Conservation (phyloP, 2,329 filamentous ascomycete genomes). For the Colletotrichum abscissum region DNA sequence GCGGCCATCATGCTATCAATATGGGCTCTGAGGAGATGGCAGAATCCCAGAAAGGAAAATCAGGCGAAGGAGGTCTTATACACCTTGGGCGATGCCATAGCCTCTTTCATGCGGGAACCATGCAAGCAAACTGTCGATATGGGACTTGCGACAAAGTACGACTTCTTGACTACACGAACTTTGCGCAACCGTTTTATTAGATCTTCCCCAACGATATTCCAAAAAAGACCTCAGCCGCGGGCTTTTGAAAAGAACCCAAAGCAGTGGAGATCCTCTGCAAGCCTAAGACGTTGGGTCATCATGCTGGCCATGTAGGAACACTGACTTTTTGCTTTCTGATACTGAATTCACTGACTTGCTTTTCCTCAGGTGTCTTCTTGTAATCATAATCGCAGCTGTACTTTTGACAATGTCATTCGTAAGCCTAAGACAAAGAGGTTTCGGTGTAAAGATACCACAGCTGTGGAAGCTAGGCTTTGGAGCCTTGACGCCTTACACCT, state of each 20-base stretch:
- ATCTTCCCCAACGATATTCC: neutral
- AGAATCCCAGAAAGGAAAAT: neutral
- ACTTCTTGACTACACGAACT: neutral
- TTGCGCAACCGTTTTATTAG: neutral
- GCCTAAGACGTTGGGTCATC: neutral
- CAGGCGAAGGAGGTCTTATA: neutral
- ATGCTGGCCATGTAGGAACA: neutral
- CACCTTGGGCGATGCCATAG: constrained; percentile 5
- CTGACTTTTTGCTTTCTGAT: too few species aligned
- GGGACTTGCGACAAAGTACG: neutral
- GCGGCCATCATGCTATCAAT: constrained; percentile 3
- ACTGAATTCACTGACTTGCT: neutral
- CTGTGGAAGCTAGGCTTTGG: constrained; percentile 46
- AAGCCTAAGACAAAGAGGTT: constrained; percentile 34
- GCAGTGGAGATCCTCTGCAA: constrained; percentile 7
- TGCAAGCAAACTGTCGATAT: neutral
- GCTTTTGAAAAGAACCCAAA: neutral
- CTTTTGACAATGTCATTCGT: constrained; percentile 31
- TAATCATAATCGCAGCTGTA: constrained; percentile 1
- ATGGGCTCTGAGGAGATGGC: neutral
- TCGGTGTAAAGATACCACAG: constrained; percentile 35
- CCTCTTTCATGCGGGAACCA: constrained; percentile 11
- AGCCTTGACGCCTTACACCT: constrained; percentile 41
- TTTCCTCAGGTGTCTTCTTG: neutral
- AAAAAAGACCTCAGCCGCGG: neutral